Base-by-base conservation (phyloP, 768 basidiomycete species). In the Chiua virens region DNA sequence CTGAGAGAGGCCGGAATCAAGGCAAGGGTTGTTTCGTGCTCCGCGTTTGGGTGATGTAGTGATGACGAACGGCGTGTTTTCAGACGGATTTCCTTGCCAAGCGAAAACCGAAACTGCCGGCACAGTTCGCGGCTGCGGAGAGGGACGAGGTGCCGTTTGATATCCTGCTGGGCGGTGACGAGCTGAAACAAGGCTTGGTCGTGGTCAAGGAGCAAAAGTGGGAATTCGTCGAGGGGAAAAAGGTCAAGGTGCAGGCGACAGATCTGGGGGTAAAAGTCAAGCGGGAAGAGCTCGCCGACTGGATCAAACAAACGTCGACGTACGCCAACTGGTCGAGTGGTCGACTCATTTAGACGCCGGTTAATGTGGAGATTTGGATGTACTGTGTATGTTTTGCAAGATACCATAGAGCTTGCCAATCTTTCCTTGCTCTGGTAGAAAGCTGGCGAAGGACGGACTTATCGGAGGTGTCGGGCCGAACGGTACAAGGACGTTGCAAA, bases 1-100 rank as follows among this genome's bases (percentile, higher is more conserved):
- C 71, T 98, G 47, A 80, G 96, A 62, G 88, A 83, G 52, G 86
- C 83, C 9, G 95, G 93, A 0, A 88, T 98, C 70, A 91, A 94
- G 81, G 92, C 88, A 15, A n/a, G n/a, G 25, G 36, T 13, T 13
- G 14, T 2, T 34, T 34, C 17, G 15, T n/a, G 3, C 13, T 30
- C 11, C 30, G 30, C 13, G 30, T 36, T n/a, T 7, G 13, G 9
- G 25, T 18, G 36, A 7, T 20, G 13, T 11, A 23, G 32, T 22
- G 22, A 10, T n/a, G n/a, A n/a, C n/a, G n/a, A n/a, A n/a, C n/a
- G n/a, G n/a, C 5, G 32, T 8, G 5, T 39, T 38, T 38, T 6
- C 59, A 95, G 92, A 80, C 89, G 50, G 97, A 98, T 68, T 98
- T 92, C 74, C 73, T 93, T 60, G 89, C 91, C 53, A 98, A 97